Conservation (phyloP, 75 land plant species). For the Larix kaempferi region DNA sequence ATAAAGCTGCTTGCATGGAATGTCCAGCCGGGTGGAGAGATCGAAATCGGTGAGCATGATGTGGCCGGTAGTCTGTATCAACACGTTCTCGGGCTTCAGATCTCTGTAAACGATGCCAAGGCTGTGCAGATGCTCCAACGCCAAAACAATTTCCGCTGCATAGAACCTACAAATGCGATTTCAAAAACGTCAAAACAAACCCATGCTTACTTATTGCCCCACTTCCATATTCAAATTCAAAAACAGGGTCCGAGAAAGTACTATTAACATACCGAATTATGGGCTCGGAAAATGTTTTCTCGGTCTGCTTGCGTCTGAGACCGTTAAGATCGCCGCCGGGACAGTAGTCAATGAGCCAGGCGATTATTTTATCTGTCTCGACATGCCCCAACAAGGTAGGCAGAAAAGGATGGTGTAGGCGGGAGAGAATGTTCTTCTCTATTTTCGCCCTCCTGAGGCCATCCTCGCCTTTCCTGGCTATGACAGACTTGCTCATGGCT, state of each 20-base stretch:
- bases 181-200: constrained; percentile 4
- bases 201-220: background rate
- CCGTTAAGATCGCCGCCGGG: constrained; percentile 60
- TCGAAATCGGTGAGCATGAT: constrained; percentile 84
- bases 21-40: constrained; percentile 52
- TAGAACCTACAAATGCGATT: constrained; percentile 46
- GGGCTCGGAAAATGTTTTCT: constrained; percentile 68
- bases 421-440: constrained; percentile 35
- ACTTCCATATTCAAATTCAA: background rate
- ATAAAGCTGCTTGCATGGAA: constrained; percentile 8
- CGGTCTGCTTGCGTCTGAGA: constrained; percentile 48
- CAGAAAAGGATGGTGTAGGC: constrained; percentile 42
- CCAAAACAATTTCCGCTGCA: constrained; percentile 72
- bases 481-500: constrained; percentile 27
- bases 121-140: constrained; percentile 60
- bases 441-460: constrained; percentile 27
- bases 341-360: constrained; percentile 60
- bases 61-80: constrained; percentile 71
- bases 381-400: constrained; percentile 47
- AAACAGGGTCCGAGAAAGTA: too few species aligned
- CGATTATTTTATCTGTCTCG: constrained; percentile 38
- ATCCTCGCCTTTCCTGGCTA: constrained; percentile 2
- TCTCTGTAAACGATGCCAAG: constrained; percentile 70
- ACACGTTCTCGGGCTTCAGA: constrained; percentile 85
- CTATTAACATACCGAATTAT: constrained; percentile 31